phyloP scores from a whole-genome alignment of 2,329 filamentous ascomycete species.

The Fonsecaea erecta region DNA sequence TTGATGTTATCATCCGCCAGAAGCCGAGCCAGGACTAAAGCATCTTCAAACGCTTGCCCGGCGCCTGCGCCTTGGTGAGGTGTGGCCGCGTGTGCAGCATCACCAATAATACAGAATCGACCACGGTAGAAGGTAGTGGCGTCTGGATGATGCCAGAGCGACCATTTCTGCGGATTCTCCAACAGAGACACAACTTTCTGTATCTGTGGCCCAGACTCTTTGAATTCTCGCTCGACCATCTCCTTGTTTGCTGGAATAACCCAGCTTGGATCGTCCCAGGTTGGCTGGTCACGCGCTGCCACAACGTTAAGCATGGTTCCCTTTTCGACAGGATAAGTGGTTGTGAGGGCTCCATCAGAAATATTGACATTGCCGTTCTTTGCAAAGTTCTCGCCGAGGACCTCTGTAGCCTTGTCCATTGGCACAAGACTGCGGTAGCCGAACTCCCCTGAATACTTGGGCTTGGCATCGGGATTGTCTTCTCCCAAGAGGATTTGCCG shows the following conservation, averaged over 20 bases:
- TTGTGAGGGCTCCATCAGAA: background rate
- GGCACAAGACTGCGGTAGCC: constrained; percentile 15
- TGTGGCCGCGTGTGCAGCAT: constrained; percentile 47
- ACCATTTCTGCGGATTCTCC: constrained; percentile 13
- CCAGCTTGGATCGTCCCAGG: constrained; percentile 3
- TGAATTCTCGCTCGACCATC: constrained; percentile 2
- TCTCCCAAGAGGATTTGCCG: constrained; percentile 46
- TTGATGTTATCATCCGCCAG: constrained; percentile 42
- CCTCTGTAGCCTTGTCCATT: constrained; percentile 13
- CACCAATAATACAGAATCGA: constrained; percentile 44
- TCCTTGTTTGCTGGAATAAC: constrained; percentile 4
- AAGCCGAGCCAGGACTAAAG: constrained; percentile 42
- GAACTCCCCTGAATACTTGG: constrained; percentile 5
- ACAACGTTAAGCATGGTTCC: background rate
- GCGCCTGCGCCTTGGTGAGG: constrained; percentile 47
- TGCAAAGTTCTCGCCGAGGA: constrained; percentile 7
- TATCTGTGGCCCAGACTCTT: background rate
- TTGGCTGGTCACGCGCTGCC: background rate
- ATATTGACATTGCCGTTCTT: constrained; percentile 12
- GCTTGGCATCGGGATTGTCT: constrained; percentile 2
- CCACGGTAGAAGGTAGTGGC: constrained; percentile 42
- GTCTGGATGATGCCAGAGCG: constrained; percentile 38
- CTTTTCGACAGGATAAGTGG: constrained; percentile 8
- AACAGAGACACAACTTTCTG: constrained; percentile 2
- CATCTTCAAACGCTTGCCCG: constrained; percentile 47